Evolutionary conservation across 78 protist genomes (phyloP).

Genomic region (Anaeramoeba ignava): DNA sequence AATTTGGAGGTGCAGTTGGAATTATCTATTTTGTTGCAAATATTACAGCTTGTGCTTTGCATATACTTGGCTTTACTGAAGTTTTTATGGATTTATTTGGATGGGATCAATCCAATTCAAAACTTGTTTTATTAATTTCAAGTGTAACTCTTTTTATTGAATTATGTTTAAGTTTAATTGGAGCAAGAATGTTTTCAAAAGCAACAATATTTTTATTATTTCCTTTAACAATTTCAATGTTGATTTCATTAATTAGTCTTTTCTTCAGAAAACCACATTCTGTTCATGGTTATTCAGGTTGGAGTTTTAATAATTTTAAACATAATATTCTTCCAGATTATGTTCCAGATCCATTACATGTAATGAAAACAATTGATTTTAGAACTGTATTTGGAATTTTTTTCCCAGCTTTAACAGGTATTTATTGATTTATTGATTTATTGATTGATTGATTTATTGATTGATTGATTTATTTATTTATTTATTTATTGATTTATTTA

Average conservation of each 20-base stretch:
- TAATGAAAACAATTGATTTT: conserved; percentile 10
- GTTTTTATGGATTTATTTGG: background rate
- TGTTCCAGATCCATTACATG: background rate
- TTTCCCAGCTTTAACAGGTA: conserved; percentile 66
- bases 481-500: too few relatives aligned
- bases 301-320: background rate
- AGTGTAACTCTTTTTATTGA: background rate
- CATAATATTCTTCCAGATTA: conserved; percentile 16
- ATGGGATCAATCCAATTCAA: background rate
- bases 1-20: conserved; percentile 51
- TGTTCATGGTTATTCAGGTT: background rate
- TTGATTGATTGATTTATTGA: too few relatives aligned
- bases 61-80: conserved; percentile 52
- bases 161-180: background rate
- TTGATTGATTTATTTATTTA: too few relatives aligned
- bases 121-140: background rate
- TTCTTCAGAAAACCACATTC: background rate
- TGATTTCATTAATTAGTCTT: conserved; percentile 1
- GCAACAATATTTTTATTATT: conserved; percentile 1
- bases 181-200: conserved; percentile 20
- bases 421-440: too few relatives aligned
- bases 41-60: conserved; percentile 35
- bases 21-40: conserved; percentile 39
- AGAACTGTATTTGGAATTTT: conserved; percentile 38
- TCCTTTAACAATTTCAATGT: conserved; percentile 18